Conservation (phyloP, 2,329 filamentous ascomycete species). For the Hypoxylon sp. region DNA sequence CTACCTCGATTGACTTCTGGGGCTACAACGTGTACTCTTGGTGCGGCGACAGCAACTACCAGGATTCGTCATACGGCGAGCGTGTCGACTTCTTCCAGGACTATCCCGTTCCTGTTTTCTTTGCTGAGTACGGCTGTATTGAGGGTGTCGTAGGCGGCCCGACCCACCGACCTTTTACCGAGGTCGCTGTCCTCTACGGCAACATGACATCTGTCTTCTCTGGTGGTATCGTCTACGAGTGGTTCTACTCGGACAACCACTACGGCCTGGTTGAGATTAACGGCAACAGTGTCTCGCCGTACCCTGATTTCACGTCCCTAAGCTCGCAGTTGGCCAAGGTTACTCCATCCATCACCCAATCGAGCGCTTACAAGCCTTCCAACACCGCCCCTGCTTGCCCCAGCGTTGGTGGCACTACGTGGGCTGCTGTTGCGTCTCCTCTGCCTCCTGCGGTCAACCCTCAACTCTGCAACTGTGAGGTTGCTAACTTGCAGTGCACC, state of each 20-base stretch:
- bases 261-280: conserved; percentile 80
- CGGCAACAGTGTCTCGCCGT: conserved; percentile 71
- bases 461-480: conserved; percentile 88
- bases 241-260: conserved; percentile 90
- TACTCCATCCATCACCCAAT: conserved; percentile 74
- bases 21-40: conserved; percentile 99
- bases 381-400: conserved; percentile 83
- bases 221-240: conserved; percentile 99
- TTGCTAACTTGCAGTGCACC: conserved; percentile 76
- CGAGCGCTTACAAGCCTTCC: conserved; percentile 76
- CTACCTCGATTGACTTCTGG: conserved; percentile 88
- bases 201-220: conserved; percentile 89
- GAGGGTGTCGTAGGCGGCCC: conserved; percentile 63
- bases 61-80: conserved; percentile 81
- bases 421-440: conserved; percentile 73
- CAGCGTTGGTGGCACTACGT: conserved; percentile 66
- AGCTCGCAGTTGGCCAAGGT: conserved; percentile 76
- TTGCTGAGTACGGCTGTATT: conserved; percentile 99
- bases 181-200: conserved; percentile 85
- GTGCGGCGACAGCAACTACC: conserved; percentile 88
- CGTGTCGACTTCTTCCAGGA: conserved; percentile 88
- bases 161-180: conserved; percentile 81
- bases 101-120: conserved; percentile 96
- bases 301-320: conserved; percentile 81
- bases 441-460: conserved; percentile 88